A percentile compares a stretch with the other conserved stretches of the same genome.
Evolutionary conservation across 202 grass and related monocot genomes (phyloP).

Genomic region (Setaria italica): DNA sequence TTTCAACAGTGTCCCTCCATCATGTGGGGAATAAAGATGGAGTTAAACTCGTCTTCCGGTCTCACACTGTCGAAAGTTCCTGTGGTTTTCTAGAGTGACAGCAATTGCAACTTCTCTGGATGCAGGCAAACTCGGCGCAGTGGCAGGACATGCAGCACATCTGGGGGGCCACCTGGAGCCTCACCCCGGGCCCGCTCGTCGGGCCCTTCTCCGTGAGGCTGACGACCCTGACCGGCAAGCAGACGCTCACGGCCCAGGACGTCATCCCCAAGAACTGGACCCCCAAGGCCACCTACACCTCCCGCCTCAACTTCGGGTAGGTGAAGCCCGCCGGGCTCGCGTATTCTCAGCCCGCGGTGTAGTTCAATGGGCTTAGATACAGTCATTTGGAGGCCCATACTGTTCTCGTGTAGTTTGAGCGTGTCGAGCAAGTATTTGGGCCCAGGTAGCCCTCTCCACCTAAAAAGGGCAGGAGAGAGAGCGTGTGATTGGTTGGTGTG

Average conservation of each 20-base stretch:
- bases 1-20: conserved; percentile 3
- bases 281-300: conserved; percentile 96
- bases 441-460: conserved; percentile 65
- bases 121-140: conserved; percentile 69
- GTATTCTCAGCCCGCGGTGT: not conserved
- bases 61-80: not conserved
- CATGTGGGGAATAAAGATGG: not conserved
- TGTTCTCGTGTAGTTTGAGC: conserved; percentile 1
- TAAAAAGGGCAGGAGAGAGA: conserved; percentile 58
- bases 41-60: not conserved
- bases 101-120: not conserved
- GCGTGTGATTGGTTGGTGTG: conserved; percentile 24
- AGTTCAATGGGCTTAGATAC: not conserved
- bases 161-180: conserved; percentile 95
- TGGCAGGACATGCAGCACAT: conserved; percentile 95
- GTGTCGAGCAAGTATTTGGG: not conserved
- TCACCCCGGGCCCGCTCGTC: conserved; percentile 66
- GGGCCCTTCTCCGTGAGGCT: conserved; percentile 85
- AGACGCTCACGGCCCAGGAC: conserved; percentile 78
- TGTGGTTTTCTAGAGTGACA: not conserved
- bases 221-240: conserved; percentile 72
- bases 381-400: not conserved
- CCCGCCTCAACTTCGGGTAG: conserved; percentile 79
- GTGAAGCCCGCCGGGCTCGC: not conserved
- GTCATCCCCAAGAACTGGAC: conserved; percentile 93